phyloP scores from a whole-genome alignment of 441 rosid species.

The Pelargonium cotyledonis region DNA sequence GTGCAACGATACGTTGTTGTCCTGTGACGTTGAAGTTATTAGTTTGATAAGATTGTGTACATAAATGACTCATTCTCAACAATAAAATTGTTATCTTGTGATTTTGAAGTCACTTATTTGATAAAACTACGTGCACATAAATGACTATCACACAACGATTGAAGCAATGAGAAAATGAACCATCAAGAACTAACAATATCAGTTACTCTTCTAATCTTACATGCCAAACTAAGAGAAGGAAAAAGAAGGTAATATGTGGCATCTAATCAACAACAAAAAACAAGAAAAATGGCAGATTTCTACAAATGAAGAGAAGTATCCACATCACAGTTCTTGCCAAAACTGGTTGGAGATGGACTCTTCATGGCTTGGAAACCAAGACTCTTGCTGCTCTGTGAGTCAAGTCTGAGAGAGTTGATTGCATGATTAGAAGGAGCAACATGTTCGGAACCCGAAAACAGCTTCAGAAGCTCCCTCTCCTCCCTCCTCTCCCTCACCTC shows the following conservation, averaged over 20 bases:
- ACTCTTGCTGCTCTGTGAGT: constrained; percentile 16
- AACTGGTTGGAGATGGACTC: constrained; percentile 20
- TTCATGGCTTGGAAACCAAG: constrained; percentile 11
- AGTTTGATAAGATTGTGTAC: no score
- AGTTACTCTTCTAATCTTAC: constrained; percentile 25
- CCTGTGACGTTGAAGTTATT: no score
- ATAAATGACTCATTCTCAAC: no score
- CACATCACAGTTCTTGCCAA: constrained; percentile 42
- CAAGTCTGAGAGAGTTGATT: constrained; percentile 32
- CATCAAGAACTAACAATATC: background rate
- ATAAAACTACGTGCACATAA: no score
- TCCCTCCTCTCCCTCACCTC: constrained; percentile 52
- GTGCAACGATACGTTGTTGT: no score
- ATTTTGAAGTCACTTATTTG: no score
- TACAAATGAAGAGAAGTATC: constrained; percentile 71
- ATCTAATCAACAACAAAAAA: no score
- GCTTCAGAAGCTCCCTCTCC: constrained; percentile 44
- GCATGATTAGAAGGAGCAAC: constrained; percentile 15
- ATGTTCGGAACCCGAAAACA: constrained; percentile 25
- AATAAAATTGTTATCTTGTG: no score
- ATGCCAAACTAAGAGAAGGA: constrained; percentile 10
- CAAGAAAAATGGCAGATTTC: constrained; percentile 1
- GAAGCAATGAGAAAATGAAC: background rate
- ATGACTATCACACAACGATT: no score
- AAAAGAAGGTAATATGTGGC: background rate